Conservation (phyloP, 2,329 filamentous ascomycete genomes). For the Colletotrichum noveboracense region DNA sequence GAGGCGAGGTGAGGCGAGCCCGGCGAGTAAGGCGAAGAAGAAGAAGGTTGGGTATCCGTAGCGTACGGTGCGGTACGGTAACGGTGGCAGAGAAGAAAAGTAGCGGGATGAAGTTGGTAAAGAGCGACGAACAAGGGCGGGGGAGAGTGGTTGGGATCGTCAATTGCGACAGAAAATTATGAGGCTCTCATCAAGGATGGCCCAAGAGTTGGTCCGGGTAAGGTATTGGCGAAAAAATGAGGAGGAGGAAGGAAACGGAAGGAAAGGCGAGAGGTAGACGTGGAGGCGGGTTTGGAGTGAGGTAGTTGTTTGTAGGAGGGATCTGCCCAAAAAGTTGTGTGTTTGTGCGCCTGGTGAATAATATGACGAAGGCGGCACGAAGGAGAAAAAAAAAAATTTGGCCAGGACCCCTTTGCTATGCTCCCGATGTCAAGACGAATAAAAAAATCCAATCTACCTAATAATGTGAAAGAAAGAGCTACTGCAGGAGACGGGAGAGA, state of each 20-base stretch:
- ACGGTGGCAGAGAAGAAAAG: not conserved
- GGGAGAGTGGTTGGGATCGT: not conserved
- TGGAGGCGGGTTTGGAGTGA: not conserved
- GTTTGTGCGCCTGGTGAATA: not conserved
- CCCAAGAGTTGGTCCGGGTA: not conserved
- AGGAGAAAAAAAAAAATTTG: not conserved
- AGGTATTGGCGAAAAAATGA: not conserved
- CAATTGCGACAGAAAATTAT: not conserved
- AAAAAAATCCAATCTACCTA: not conserved
- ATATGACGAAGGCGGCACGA: not conserved
- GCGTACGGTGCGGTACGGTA: not conserved
- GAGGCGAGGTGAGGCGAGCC: not conserved
- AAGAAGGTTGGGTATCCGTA: not conserved
- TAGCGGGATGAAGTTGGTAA: not conserved
- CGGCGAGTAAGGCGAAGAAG: not conserved
- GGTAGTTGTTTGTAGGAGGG: not conserved
- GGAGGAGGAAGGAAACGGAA: not conserved
- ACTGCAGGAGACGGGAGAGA: slow-evolving; percentile 3
- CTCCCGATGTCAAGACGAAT: not conserved
- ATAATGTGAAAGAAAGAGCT: not conserved
- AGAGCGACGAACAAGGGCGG: not conserved
- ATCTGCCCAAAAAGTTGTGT: not conserved
- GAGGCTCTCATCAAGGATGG: not conserved
- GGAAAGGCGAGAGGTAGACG: not conserved
- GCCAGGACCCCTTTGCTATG: slow-evolving; percentile 2